Conservation (phyloP, 768 basidiomycete species). For the Termitomyces eurrhizus region DNA sequence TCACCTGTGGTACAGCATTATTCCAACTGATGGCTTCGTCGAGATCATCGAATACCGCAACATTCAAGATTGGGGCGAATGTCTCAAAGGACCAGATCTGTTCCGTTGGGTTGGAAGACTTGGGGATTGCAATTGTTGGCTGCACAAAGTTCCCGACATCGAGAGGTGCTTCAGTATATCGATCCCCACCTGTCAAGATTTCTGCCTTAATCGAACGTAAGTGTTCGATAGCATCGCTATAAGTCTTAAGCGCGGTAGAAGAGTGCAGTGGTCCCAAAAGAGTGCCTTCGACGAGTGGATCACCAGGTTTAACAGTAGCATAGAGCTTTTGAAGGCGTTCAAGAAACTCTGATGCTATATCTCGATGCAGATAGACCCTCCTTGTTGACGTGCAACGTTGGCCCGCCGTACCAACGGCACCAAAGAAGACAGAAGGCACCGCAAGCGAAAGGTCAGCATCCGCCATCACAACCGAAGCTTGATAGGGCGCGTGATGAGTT, state of each 20-base stretch:
- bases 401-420: conserved; percentile 80
- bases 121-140: conserved; percentile 79
- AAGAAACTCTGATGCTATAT: conserved; percentile 75
- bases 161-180: conserved; percentile 48
- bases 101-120: conserved; percentile 47
- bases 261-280: conserved; percentile 88
- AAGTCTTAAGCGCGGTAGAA: conserved; percentile 60
- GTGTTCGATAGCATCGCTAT: conserved; percentile 54
- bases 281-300: conserved; percentile 71
- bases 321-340: conserved; percentile 73
- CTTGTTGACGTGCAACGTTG: conserved; percentile 89
- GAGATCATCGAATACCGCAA: conserved; percentile 80
- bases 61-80: conserved; percentile 88
- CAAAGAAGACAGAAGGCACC: conserved; percentile 88
- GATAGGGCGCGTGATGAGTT: conserved; percentile 18
- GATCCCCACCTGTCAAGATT: conserved; percentile 69
- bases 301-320: conserved; percentile 69
- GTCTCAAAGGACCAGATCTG: conserved; percentile 75
- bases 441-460: conserved; percentile 92
- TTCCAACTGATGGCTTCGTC: conserved; percentile 89
- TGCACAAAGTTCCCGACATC: conserved; percentile 81
- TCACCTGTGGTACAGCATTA: conserved; percentile 79
- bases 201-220: conserved; percentile 67
- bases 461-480: conserved; percentile 89
- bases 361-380: conserved; percentile 81